A percentile compares a stretch with the other conserved stretches of the same genome.
Evolutionary conservation across 768 basidiomycete genomes (phyloP).

Genomic region (Rhodotorula diobovata): DNA sequence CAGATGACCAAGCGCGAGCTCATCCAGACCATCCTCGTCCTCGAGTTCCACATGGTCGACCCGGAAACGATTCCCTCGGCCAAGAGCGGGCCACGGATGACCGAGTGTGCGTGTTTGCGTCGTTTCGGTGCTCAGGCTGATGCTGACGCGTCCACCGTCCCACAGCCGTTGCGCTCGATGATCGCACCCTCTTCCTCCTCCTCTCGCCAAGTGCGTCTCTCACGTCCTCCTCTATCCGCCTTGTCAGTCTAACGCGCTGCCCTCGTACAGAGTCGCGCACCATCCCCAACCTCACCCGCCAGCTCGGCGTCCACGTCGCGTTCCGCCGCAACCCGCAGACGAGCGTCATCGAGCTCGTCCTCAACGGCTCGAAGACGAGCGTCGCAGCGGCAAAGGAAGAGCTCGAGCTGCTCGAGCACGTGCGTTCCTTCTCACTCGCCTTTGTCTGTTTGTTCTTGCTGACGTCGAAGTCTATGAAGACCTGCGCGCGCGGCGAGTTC

Average conservation of each 20-base stretch:
- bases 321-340: slow-evolving; percentile 15
- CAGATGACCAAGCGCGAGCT: slow-evolving; percentile 34
- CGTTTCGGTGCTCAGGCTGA: background rate
- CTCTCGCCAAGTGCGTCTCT: slow-evolving; percentile 25
- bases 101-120: slow-evolving; percentile 5
- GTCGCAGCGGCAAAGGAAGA: slow-evolving; percentile 3
- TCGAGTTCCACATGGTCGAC: slow-evolving; percentile 25
- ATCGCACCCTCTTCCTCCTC: slow-evolving; percentile 31
- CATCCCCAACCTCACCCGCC: slow-evolving; percentile 2
- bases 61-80: slow-evolving; percentile 10
- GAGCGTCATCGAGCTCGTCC: slow-evolving; percentile 7
- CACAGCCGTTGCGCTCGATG: slow-evolving; percentile 15
- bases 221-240: background rate
- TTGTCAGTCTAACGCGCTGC: background rate
- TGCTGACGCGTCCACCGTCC: background rate
- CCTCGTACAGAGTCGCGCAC: slow-evolving; percentile 17
- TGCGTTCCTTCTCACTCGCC: background rate
- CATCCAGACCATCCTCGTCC: slow-evolving; percentile 14
- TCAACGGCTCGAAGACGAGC: background rate
- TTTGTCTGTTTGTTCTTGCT: rapidly evolving
- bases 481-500: background rate
- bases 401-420: slow-evolving; percentile 24
- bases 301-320: slow-evolving; percentile 14
- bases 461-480: background rate
- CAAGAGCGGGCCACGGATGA: background rate